Evolutionary conservation across 176 grass and related monocot species (phyloP).

Genomic region (Juncus inflexus): DNA sequence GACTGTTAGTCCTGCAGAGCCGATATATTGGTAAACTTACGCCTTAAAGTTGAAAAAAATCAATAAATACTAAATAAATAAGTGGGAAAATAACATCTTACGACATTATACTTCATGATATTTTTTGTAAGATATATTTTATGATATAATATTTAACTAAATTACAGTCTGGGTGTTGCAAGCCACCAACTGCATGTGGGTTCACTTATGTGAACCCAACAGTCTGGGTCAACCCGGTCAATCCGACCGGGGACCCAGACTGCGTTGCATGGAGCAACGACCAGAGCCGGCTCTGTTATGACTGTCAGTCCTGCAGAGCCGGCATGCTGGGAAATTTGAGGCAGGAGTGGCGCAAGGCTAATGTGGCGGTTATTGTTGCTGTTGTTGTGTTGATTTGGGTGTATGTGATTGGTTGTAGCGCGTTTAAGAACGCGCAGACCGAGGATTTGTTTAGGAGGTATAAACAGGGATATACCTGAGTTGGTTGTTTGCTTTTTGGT

Average conservation of each 20-base stretch:
- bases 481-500: conserved; percentile 1
- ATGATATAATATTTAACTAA: not conserved
- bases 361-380: conserved; percentile 50
- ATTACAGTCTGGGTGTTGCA: conserved; percentile 78
- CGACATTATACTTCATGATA: too few species aligned
- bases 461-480: conserved; percentile 45
- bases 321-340: conserved; percentile 67
- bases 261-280: conserved; percentile 83
- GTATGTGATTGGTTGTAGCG: conserved; percentile 86
- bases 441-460: conserved; percentile 87
- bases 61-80: not conserved
- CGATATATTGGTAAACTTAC: conserved; percentile 59
- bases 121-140: not conserved
- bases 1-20: conserved; percentile 68
- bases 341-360: conserved; percentile 73
- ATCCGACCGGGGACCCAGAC: conserved; percentile 46
- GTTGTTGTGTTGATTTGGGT: conserved; percentile 67
- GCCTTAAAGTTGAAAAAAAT: conserved; percentile 6
- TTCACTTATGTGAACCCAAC: conserved; percentile 69
- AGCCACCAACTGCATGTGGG: conserved; percentile 81
- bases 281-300: conserved; percentile 63
- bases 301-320: conserved; percentile 69
- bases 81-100: too few species aligned
- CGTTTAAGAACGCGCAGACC: conserved; percentile 85
- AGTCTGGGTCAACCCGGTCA: conserved; percentile 62